Base-by-base conservation (phyloP, 108 stramenopile species). In the Stephanodiscus triporus region DNA sequence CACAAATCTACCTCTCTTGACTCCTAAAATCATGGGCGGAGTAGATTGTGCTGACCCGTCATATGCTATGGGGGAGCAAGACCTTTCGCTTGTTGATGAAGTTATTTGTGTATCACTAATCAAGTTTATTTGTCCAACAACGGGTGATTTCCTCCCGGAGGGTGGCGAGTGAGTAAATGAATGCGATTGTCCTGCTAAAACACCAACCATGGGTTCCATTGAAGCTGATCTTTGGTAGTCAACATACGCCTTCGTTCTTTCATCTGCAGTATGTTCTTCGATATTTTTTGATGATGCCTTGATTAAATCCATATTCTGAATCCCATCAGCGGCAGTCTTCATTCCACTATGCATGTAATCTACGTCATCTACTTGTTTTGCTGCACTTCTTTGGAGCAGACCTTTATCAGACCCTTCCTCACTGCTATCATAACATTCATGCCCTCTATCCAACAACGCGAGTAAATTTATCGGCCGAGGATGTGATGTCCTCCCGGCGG, bases 211-310 rank as follows among this genome's bases (percentile, higher is more conserved):
- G 19, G 68, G 68, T 45, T 70, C 68, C 56, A 58, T 70, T 11
- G 68, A 70, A 11, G 36, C 11, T 19, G 68, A 70, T 70, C 68
- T 40, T 38, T 70, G 56, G 22, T 70, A 70, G 26, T 38, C 26
- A 47, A 38, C 26, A 43, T 37, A 57, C 30, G 8, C 40, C 8
- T 40, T 11, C 8, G 8, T 0, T 11, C 1, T 9, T 40, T 11
- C 40, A 40, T 40, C 9, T 11, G 8, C 4, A 11, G 40, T 11
- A 34, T 4, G 32, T 34, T 5, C 32, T 34, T 34, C 32, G 32
- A 2, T 34, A 34, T 34, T 34, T 40, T 4, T 11, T 1, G 11
- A 40, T 40, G 40, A 9, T 11, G 40, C 40, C 8, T 40, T 9
- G 40, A 40, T 11, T 4, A 9, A 11, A 11, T 40, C 7, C 8